Conservation (phyloP, 2,329 filamentous ascomycete genomes). For the Aspergillus versicolor region DNA sequence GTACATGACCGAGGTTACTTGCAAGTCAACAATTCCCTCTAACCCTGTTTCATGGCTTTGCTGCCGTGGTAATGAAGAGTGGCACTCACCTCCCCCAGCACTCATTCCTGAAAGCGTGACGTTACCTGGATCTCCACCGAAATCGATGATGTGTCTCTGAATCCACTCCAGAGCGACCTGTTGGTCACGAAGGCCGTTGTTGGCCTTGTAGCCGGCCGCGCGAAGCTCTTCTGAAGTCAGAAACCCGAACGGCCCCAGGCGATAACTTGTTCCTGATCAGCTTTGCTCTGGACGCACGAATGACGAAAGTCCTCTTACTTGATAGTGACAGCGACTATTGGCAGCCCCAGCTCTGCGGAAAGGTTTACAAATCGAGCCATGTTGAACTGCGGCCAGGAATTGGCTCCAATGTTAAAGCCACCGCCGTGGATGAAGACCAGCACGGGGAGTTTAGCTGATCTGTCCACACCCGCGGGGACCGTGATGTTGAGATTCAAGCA, state of each 20-base stretch:
- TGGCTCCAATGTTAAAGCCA: constrained; percentile 50
- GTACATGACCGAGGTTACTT: constrained; percentile 30
- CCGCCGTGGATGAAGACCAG: constrained; percentile 56
- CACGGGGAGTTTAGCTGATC: constrained; percentile 46
- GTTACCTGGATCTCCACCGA: constrained; percentile 42
- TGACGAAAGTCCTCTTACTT: constrained; percentile 41
- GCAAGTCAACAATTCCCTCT: neutral
- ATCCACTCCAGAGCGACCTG: constrained; percentile 41
- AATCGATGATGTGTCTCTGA: constrained; percentile 39
- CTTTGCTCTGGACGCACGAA: no score
- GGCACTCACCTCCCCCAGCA: constrained; percentile 44
- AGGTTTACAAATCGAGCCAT: constrained; percentile 46
- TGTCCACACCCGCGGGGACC: constrained; percentile 34
- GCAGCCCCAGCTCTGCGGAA: constrained; percentile 44
- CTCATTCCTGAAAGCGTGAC: constrained; percentile 49
- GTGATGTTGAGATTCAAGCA: constrained; percentile 55
- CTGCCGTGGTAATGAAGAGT: neutral
- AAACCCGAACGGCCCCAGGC: constrained; percentile 45
- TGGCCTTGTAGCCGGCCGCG: constrained; percentile 45
- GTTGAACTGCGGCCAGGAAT: constrained; percentile 55
- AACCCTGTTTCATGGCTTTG: constrained; percentile 4
- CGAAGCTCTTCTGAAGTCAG: constrained; percentile 50
- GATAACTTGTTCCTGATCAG: no score
- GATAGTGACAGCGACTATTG: constrained; percentile 48
- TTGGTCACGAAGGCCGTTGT: constrained; percentile 52